Base-by-base conservation (phyloP, 441 rosid species). In the Gossypium davidsonii region DNA sequence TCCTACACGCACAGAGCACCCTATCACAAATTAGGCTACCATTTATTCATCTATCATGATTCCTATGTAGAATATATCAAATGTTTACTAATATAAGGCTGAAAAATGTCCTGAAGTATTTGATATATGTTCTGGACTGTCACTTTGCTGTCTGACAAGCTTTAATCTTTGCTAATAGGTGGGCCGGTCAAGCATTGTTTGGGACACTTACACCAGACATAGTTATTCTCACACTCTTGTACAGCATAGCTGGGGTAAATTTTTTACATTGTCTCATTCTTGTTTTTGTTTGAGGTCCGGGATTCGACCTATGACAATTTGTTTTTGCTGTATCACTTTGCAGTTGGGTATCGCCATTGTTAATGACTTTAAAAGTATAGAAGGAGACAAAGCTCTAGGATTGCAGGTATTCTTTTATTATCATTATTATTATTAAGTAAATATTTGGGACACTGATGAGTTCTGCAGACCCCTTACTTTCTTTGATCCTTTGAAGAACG, bases 111-210 rank as follows among this genome's bases (percentile, higher is more conserved):
- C 53, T 53, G 17, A 6, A 11, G 63, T 31, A 34, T 55, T 42
- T 55, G 14, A 70, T 48, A 39, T 62, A 25, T 58, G 8, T 39
- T 59, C 15, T 77, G 67, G 69, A 20, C 68, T 52, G 37, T 44
- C 53, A 64, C 17, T 61, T 7, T 15, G 20, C 23, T 56, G 63
- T 60, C 17, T 74, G 28, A 69, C 65, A 42, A 57, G 18, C 48
- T 69, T 71, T 75, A 26, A 73, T 37, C 73, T 23, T 63, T 31
- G 60, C 74, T 71, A 56, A 79, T 79, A 94, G 99, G 99, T 94
- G 97, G 97, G 97, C 99, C 7, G 99, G 99, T 26, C 99, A 94
- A 87, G 94, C 99, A 52, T 81, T 94, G 80, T 94, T 94, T 73
- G 99, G 99, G 46, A 88, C 97, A 10, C 97, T 94, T 83, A 88